Evolutionary conservation across 2,329 filamentous ascomycete species (phyloP).

Genomic region (Hypoxylon rubiginosum): DNA sequence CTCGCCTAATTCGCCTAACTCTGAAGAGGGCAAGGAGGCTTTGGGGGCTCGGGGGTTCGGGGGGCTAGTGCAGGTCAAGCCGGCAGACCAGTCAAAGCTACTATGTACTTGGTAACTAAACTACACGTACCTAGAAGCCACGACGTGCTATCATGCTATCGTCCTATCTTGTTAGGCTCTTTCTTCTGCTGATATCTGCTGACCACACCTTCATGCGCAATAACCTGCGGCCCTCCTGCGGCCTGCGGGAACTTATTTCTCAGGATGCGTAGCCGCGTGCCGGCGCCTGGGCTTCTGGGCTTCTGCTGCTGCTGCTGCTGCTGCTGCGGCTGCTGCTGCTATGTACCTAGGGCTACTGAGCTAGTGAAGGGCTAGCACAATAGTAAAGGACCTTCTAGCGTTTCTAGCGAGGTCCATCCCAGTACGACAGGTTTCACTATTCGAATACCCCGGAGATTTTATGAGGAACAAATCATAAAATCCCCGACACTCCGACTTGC

Average conservation of each 20-base stretch:
- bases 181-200: constrained; percentile 45
- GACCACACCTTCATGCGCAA: constrained; percentile 45
- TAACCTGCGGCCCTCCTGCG: constrained; percentile 48
- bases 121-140: constrained; percentile 5
- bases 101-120: constrained; percentile 23
- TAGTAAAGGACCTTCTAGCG: neutral
- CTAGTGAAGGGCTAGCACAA: constrained; percentile 12
- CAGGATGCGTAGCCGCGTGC: constrained; percentile 32
- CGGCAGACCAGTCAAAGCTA: constrained; percentile 17
- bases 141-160: constrained; percentile 1
- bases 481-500: constrained; percentile 27
- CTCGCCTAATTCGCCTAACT: neutral
- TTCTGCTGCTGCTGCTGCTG: no score
- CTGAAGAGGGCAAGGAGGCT: constrained; percentile 2
- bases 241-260: constrained; percentile 39
- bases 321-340: no score
- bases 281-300: constrained; percentile 11
- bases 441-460: constrained; percentile 30
- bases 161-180: constrained; percentile 26
- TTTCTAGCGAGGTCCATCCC: constrained; percentile 33
- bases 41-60: neutral
- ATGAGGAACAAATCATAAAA: constrained; percentile 42
- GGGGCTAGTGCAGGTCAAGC: neutral
- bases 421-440: constrained; percentile 34
- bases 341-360: constrained; percentile 18